A percentile compares a stretch with the other conserved stretches of the same genome.
phyloP scores from a whole-genome alignment of 108 stramenopile species.

The Asterionellopsis glacialis region DNA sequence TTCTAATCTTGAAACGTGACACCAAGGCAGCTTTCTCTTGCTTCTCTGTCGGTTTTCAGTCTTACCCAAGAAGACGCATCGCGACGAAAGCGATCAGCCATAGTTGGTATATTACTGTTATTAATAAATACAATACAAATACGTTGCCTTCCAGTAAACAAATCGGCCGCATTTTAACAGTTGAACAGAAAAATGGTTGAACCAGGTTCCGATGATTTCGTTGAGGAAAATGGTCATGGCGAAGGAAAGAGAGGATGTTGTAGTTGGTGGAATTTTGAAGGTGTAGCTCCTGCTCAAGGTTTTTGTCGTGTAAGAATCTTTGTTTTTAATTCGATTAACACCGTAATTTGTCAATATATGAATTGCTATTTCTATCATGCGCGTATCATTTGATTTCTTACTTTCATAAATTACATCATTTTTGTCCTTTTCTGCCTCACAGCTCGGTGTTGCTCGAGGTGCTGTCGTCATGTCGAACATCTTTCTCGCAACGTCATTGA shows the following conservation, averaged over 20 bases:
- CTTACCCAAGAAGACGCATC: too few relatives aligned
- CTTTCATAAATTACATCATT: not conserved
- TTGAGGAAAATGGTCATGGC: not conserved
- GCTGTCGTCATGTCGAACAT: constrained; percentile 42
- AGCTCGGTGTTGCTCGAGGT: constrained; percentile 33
- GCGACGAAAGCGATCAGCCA: too few relatives aligned
- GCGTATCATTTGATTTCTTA: not conserved
- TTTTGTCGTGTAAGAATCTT: constrained; percentile 1
- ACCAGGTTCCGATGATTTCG: too few relatives aligned
- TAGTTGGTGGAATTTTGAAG: not conserved
- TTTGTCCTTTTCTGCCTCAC: not conserved
- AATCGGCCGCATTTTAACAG: too few relatives aligned
- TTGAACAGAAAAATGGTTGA: too few relatives aligned
- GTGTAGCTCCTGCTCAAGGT: constrained; percentile 2
- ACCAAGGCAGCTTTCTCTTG: too few relatives aligned
- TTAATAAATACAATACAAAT: too few relatives aligned
- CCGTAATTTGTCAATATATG: not conserved
- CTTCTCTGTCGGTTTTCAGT: too few relatives aligned
- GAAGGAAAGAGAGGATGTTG: not conserved
- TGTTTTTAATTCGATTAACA: not conserved
- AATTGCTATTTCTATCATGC: not conserved
- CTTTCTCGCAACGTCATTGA: constrained; percentile 34
- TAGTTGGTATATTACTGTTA: too few relatives aligned
- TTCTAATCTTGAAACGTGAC: too few relatives aligned
- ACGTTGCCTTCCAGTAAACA: too few relatives aligned